Percentiles rank a stretch among this genome's conserved stretches.
Conservation (phyloP, 2,329 filamentous ascomycete genomes). For the Lasiodiplodia sp. region DNA sequence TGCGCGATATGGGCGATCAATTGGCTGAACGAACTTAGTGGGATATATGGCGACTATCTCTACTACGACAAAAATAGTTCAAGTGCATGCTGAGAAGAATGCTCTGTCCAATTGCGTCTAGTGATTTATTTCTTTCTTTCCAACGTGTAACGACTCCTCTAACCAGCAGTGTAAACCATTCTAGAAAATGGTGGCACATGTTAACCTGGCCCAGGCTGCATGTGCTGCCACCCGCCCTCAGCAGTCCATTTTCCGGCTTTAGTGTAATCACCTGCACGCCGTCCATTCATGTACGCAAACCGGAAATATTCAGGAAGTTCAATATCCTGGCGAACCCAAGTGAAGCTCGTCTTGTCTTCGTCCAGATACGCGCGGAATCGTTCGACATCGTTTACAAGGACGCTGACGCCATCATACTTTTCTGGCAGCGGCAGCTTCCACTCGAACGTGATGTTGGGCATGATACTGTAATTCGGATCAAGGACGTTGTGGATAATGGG, state of each 20-base stretch:
- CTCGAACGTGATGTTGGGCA: conserved; percentile 69
- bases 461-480: conserved; percentile 53
- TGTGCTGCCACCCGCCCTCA: conserved; percentile 70
- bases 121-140: conserved; percentile 4
- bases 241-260: conserved; percentile 74
- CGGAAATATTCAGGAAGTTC: conserved; percentile 74
- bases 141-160: not conserved
- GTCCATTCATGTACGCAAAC: conserved; percentile 76
- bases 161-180: not conserved
- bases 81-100: too few relatives aligned
- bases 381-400: conserved; percentile 87
- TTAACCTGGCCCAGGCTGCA: conserved; percentile 65
- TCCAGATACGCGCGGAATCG: conserved; percentile 74
- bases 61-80: not conserved
- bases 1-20: not conserved
- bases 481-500: conserved; percentile 56
- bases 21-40: not conserved
- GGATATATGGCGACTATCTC: not conserved
- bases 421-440: conserved; percentile 56
- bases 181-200: not conserved
- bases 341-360: conserved; percentile 60
- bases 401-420: conserved; percentile 75
- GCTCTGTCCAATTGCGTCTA: not conserved
- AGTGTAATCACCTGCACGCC: conserved; percentile 72
- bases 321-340: conserved; percentile 60